phyloP scores from a whole-genome alignment of 2,329 filamentous ascomycete species.

The Trichophyton verrucosum region DNA sequence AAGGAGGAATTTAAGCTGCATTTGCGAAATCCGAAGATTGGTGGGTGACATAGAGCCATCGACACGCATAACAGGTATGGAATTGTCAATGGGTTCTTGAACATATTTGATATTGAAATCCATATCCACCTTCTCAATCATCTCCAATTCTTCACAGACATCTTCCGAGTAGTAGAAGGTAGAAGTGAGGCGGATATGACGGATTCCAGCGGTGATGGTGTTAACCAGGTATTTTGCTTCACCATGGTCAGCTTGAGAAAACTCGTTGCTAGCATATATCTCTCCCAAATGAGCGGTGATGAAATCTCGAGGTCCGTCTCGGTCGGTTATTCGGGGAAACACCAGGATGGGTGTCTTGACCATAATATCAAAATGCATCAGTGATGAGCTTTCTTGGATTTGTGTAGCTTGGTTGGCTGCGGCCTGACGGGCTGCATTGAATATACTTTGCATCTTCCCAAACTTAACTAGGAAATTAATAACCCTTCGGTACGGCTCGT shows the following conservation, averaged over 20 bases:
- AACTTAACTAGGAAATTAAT: slow-evolving; percentile 98
- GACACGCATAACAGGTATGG: slow-evolving; percentile 82
- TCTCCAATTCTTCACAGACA: slow-evolving; percentile 71
- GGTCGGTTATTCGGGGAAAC: slow-evolving; percentile 67
- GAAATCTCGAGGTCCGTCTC: slow-evolving; percentile 61
- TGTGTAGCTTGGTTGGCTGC: slow-evolving; percentile 89
- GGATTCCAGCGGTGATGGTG: slow-evolving; percentile 79
- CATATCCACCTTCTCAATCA: slow-evolving; percentile 94
- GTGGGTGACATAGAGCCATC: slow-evolving; percentile 87
- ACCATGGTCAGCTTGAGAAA: slow-evolving; percentile 69
- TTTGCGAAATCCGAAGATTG: slow-evolving; percentile 78
- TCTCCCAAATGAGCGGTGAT: slow-evolving; percentile 91
- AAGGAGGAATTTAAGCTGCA: slow-evolving; percentile 78
- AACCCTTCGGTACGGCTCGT: slow-evolving; percentile 96
- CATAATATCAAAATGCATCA: slow-evolving; percentile 86
- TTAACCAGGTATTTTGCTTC: slow-evolving; percentile 62
- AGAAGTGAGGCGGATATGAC: slow-evolving; percentile 83
- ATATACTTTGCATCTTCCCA: slow-evolving; percentile 98
- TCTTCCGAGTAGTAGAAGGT: slow-evolving; percentile 68
- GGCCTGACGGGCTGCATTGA: slow-evolving; percentile 90
- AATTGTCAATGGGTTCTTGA: slow-evolving; percentile 63
- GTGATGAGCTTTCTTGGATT: slow-evolving; percentile 77
- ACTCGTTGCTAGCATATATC: slow-evolving; percentile 92
- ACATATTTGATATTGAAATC: slow-evolving; percentile 86
- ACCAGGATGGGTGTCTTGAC: slow-evolving; percentile 93